These are phyloP conservation scores for Xylaria intraflava DNA, from an alignment of 495 filamentous ascomycete genomes.

Conservation along the genomic window DNA sequence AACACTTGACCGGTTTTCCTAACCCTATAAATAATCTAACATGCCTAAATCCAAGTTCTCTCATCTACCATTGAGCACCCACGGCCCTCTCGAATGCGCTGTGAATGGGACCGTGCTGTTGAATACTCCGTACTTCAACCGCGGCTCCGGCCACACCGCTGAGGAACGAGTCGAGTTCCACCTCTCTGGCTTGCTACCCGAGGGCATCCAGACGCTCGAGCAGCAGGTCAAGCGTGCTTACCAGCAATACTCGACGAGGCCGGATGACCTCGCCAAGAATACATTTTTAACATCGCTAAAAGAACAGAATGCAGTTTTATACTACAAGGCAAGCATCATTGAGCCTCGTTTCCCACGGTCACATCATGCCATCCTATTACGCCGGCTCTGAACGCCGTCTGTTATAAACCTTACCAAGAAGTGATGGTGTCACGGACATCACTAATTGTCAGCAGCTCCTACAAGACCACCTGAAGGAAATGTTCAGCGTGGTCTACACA, in stretches of 20 bases:
- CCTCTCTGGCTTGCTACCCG: slow-evolving; percentile 65
- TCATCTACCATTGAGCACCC: slow-evolving; percentile 56
- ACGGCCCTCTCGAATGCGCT: slow-evolving; percentile 56
- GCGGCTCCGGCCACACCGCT: slow-evolving; percentile 68
- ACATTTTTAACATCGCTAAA: slow-evolving; percentile 83
- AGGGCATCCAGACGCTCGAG: slow-evolving; percentile 68
- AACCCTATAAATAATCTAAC: slow-evolving; percentile 7
- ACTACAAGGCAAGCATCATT: slow-evolving; percentile 51
- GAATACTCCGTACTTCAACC: slow-evolving; percentile 69
- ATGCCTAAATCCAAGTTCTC: slow-evolving; percentile 42
- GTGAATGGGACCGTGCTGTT: slow-evolving; percentile 57
- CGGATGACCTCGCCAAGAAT: slow-evolving; percentile 75
- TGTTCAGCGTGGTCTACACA: slow-evolving; percentile 85
- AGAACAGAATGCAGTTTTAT: slow-evolving; percentile 75
- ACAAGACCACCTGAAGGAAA: slow-evolving; percentile 55
- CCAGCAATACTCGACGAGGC: slow-evolving; percentile 63
- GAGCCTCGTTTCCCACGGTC: background rate
- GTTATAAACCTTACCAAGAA: background rate
- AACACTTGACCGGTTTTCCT: slow-evolving; percentile 11
- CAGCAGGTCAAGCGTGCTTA: slow-evolving; percentile 75
- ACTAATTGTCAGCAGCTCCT: slow-evolving; percentile 27
- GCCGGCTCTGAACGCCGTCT: background rate
- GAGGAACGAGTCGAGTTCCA: slow-evolving; percentile 64
- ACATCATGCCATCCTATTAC: background rate
- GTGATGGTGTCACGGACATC: background rate